phyloP scores from a whole-genome alignment of 1,284 basidiomycete species.

The Vanrija pseudolonga region DNA sequence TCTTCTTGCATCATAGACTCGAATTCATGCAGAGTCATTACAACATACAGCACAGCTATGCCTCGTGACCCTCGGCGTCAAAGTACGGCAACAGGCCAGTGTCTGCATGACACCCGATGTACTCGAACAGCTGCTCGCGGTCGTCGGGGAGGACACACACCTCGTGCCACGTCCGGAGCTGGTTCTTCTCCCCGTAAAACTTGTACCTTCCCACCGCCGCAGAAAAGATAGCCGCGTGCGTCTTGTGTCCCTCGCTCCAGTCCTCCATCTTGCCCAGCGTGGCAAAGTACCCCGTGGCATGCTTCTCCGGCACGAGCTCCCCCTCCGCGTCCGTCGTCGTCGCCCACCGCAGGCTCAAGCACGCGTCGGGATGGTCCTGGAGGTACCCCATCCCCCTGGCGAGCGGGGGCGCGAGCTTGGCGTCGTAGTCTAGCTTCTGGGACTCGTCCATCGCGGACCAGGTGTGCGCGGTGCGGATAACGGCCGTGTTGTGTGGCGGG shows the following conservation, averaged over 20 bases:
- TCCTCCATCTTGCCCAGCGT: constrained; percentile 7
- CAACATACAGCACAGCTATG: too few relatives aligned
- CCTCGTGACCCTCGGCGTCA: neutral
- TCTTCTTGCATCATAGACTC: too few relatives aligned
- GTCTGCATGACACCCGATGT: constrained; percentile 8
- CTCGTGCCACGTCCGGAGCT: constrained; percentile 17
- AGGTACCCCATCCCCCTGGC: constrained; percentile 9
- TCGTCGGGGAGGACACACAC: constrained; percentile 5
- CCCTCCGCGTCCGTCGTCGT: neutral
- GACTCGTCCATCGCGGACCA: constrained; percentile 9
- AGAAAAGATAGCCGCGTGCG: constrained; percentile 11
- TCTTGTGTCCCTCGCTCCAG: constrained; percentile 7
- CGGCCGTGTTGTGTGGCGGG: constrained; percentile 2
- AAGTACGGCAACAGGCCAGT: constrained; percentile 8
- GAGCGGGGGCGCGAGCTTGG: constrained; percentile 6
- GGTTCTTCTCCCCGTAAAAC: constrained; percentile 6
- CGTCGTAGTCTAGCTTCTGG: constrained; percentile 7
- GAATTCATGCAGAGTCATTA: too few relatives aligned
- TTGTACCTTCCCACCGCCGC: constrained; percentile 9
- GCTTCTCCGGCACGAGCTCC: neutral
- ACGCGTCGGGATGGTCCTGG: neutral
- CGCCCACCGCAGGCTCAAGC: constrained; percentile 1
- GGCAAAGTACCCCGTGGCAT: constrained; percentile 5
- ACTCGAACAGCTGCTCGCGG: constrained; percentile 6
- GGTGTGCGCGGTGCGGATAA: constrained; percentile 11